Evolutionary conservation across 257 asterid genomes (phyloP), one percentile per base, ranked within the genome.

Genomic region (Eustoma russellianum): DNA sequence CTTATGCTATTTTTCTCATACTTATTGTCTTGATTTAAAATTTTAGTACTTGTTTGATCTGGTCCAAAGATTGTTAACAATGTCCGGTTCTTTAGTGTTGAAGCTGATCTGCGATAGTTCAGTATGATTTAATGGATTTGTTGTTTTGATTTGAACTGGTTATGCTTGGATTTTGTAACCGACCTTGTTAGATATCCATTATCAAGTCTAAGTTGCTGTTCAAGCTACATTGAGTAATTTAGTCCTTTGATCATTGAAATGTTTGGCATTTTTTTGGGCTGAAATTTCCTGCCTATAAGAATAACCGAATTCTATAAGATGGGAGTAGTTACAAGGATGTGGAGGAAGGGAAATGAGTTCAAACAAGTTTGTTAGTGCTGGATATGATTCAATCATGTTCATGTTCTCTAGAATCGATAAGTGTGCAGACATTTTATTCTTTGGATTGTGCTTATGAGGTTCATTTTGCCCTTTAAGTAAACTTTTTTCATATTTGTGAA

Each of bases 1-100:
- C 38, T 52, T 63, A 16, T 41, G 15, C 55, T 52, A 69, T 73
- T 50, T 69, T 43, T 50, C 18, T 54, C n/a, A n/a, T 34, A 50
- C 49, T 54, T 57, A 55, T 13, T 45, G 18, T 24, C 1, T 34
- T 48, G 15, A 63, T 38, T 38, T 11, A 43, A 38, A 35, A 18
- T 15, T 12, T 19, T n/a, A 10, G 17, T 6, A 41, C 28, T 3
- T 38, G 28, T 43, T 19, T 65, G 70, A 57, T 59, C 65, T 52
- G 57, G 9, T 45, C 3, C 33, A 40, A 17, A 34, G 41, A 34
- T 13, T 11, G 19, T 33, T 33, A 17, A 13, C 12, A 18, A 54
- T 19, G 35, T 5, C 35, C 19, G 17, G 5, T 54, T 38, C 8
- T 41, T 33, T 17, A 12, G 13, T 17, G 6, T 46, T 44, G 55